A percentile compares a stretch with the other conserved stretches of the same genome.
Evolutionary conservation across 805 yeast species (phyloP).

Genomic region (Candida maesae): DNA sequence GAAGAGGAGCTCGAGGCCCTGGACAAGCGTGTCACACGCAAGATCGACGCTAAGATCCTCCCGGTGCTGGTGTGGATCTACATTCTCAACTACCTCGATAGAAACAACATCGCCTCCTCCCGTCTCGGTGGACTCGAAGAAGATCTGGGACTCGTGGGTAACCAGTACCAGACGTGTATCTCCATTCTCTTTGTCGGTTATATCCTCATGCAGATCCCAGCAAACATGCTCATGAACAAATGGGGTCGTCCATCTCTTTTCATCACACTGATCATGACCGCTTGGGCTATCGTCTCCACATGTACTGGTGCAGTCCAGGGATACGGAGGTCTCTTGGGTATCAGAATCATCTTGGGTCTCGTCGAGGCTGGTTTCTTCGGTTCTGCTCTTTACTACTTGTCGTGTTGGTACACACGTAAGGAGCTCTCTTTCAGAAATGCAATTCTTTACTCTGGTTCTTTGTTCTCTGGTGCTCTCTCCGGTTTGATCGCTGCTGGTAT

Average conservation of each 20-base stretch:
- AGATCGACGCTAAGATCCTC: constrained; percentile 45
- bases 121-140: constrained; percentile 46
- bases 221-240: constrained; percentile 39
- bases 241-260: constrained; percentile 48
- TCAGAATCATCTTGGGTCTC: constrained; percentile 40
- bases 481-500: constrained; percentile 54
- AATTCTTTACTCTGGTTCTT: constrained; percentile 28
- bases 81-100: constrained; percentile 47
- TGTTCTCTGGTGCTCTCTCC: constrained; percentile 51
- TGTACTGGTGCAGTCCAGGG: constrained; percentile 31
- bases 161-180: constrained; percentile 42
- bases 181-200: constrained; percentile 51
- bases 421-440: background rate
- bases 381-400: constrained; percentile 47
- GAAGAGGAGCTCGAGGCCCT: constrained; percentile 42
- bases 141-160: constrained; percentile 39
- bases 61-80: constrained; percentile 49
- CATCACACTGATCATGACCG: constrained; percentile 44
- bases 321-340: constrained; percentile 29
- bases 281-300: constrained; percentile 43
- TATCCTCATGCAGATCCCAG: constrained; percentile 48
- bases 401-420: constrained; percentile 44
- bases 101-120: constrained; percentile 48
- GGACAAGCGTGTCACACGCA: constrained; percentile 41
- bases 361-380: constrained; percentile 42